phyloP scores from a whole-genome alignment of 1,284 basidiomycete species.

The Ganoderma leucocontextum region DNA sequence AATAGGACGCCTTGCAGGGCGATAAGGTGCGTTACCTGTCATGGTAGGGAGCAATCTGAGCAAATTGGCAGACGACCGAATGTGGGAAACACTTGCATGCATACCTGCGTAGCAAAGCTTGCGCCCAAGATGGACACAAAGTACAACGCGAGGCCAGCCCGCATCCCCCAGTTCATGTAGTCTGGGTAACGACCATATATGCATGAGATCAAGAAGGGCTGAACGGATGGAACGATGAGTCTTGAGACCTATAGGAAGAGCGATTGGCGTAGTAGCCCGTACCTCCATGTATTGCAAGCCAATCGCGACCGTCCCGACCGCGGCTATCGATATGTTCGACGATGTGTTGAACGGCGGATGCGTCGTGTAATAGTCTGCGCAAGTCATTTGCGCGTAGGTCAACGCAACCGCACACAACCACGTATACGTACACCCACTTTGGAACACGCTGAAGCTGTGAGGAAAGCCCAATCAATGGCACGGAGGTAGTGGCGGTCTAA shows the following conservation, averaged over 20 bases:
- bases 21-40: constrained; percentile 39
- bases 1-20: constrained; percentile 39
- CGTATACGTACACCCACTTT: constrained; percentile 16
- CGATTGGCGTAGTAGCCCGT: neutral
- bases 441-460: constrained; percentile 34
- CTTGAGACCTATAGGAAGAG: neutral
- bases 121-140: constrained; percentile 35
- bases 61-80: neutral
- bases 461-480: neutral
- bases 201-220: constrained; percentile 33
- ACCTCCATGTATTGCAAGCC: constrained; percentile 34
- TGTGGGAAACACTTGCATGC: neutral
- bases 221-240: neutral
- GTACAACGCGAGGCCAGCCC: constrained; percentile 34
- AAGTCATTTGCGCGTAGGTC: no score
- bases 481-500: neutral
- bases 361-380: constrained; percentile 32
- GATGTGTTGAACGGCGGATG: constrained; percentile 33
- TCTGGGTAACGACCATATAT: constrained; percentile 39
- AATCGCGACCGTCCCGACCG: constrained; percentile 33
- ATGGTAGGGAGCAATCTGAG: neutral
- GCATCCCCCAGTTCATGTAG: constrained; percentile 33
- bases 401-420: neutral
- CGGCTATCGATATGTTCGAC: constrained; percentile 30
- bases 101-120: constrained; percentile 38